These are phyloP conservation scores for Stachybotrys chartarum DNA, from an alignment of 2,329 filamentous ascomycete genomes.

Conservation along the genomic window DNA sequence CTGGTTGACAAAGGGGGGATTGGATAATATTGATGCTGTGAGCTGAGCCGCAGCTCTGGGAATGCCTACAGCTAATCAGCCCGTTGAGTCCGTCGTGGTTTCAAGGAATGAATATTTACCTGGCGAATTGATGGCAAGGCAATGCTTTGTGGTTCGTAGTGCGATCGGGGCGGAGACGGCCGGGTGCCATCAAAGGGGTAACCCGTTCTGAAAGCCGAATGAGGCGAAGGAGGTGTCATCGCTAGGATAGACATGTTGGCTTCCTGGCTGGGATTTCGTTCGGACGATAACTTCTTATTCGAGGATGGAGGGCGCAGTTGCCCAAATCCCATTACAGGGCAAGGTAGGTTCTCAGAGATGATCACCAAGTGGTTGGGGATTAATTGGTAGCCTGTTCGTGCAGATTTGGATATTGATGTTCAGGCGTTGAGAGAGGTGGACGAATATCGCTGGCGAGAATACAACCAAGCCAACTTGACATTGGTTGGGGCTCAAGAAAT, in stretches of 20 bases:
- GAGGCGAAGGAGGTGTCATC: conserved; percentile 34
- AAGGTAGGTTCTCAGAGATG: neutral
- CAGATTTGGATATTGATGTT: no score
- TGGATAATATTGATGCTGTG: conserved; percentile 21
- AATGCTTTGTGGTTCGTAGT: conserved; percentile 30
- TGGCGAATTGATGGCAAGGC: conserved; percentile 46
- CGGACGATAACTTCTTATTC: conserved; percentile 13
- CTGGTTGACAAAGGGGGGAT: conserved; percentile 23
- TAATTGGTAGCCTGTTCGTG: no score
- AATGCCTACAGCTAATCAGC: conserved; percentile 31
- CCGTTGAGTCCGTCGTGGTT: no score
- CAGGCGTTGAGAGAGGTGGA: no score
- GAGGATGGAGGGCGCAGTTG: conserved; percentile 21
- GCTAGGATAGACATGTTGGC: conserved; percentile 43
- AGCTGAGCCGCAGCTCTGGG: conserved; percentile 34
- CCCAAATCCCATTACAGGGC: conserved; percentile 34
- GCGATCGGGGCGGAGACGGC: conserved; percentile 24
- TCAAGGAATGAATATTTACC: no score
- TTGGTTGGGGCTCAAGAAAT: no score
- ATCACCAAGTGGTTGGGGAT: no score
- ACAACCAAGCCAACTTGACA: no score
- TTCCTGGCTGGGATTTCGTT: conserved; percentile 12
- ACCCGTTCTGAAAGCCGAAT: conserved; percentile 31
- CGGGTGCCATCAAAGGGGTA: conserved; percentile 31
- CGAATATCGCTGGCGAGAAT: no score